Conservation (phyloP, 148 eudicot genomes). For the Fallopia convolvulus region DNA sequence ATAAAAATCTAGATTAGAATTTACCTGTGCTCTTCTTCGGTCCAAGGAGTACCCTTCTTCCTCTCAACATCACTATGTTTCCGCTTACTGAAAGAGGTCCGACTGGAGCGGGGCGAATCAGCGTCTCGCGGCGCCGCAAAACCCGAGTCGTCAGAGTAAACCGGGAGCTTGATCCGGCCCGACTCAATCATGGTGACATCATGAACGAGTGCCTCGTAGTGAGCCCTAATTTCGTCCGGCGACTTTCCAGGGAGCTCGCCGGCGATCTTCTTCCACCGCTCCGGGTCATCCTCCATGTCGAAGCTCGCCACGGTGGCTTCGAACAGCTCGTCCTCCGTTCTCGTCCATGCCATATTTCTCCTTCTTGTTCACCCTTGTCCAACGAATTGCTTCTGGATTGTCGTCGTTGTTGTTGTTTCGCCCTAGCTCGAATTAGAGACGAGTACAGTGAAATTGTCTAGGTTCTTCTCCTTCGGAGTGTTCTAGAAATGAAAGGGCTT, state of each 20-base stretch:
- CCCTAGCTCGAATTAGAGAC: neutral
- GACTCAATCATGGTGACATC: slow-evolving; percentile 45
- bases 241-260: slow-evolving; percentile 32
- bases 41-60: slow-evolving; percentile 62
- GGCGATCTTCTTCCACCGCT: slow-evolving; percentile 43
- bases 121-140: neutral
- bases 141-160: slow-evolving; percentile 27
- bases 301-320: slow-evolving; percentile 35
- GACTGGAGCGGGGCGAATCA: neutral
- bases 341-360: slow-evolving; percentile 24
- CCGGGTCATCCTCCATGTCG: slow-evolving; percentile 24
- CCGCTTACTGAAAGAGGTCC: neutral
- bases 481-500: neutral
- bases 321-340: slow-evolving; percentile 43
- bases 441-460: neutral
- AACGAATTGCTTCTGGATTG: neutral
- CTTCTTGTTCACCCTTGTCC: neutral
- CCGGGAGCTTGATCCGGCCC: slow-evolving; percentile 44
- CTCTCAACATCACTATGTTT: slow-evolving; percentile 28
- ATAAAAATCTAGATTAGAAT: neutral
- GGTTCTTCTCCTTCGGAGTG: neutral
- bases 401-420: neutral
- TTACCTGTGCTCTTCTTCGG: slow-evolving; percentile 61
- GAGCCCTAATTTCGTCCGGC: slow-evolving; percentile 31
- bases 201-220: slow-evolving; percentile 39